Percentiles rank a stretch among this genome's conserved stretches.
Evolutionary conservation across 148 eudicot species (phyloP).

Genomic region (Vaccinium macrocarpon): DNA sequence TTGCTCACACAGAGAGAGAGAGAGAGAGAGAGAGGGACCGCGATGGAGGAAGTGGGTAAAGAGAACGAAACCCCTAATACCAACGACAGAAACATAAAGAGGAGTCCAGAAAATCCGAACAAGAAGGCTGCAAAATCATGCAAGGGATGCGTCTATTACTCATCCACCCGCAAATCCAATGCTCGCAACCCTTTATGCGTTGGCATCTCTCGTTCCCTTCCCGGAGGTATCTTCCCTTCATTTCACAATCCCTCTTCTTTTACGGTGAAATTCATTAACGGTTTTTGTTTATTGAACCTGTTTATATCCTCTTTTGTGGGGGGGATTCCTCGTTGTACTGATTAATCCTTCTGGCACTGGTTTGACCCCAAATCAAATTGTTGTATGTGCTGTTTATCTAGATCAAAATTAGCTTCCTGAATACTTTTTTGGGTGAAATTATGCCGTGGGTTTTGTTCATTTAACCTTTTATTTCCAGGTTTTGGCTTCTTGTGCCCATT

Average conservation of each 20-base stretch:
- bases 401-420: not conserved
- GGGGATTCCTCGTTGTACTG: not conserved
- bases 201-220: slow-evolving; percentile 71
- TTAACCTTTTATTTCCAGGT: too few species aligned
- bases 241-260: not conserved
- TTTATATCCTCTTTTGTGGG: too few species aligned
- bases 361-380: not conserved
- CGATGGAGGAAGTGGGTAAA: slow-evolving; percentile 10
- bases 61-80: slow-evolving; percentile 11
- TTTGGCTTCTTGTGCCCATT: too few species aligned
- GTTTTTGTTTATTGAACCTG: not conserved
- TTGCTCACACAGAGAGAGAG: not conserved
- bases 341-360: not conserved
- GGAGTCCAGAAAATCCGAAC: not conserved
- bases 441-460: not conserved
- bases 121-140: slow-evolving; percentile 59
- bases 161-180: slow-evolving; percentile 68
- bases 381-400: not conserved
- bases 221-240: slow-evolving; percentile 41
- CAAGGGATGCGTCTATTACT: slow-evolving; percentile 72
- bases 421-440: not conserved
- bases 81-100: not conserved
- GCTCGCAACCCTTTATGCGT: slow-evolving; percentile 71
- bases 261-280: not conserved
- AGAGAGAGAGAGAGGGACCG: not conserved